Conservation (phyloP, 768 basidiomycete species). For the Lentinula aciculospora region DNA sequence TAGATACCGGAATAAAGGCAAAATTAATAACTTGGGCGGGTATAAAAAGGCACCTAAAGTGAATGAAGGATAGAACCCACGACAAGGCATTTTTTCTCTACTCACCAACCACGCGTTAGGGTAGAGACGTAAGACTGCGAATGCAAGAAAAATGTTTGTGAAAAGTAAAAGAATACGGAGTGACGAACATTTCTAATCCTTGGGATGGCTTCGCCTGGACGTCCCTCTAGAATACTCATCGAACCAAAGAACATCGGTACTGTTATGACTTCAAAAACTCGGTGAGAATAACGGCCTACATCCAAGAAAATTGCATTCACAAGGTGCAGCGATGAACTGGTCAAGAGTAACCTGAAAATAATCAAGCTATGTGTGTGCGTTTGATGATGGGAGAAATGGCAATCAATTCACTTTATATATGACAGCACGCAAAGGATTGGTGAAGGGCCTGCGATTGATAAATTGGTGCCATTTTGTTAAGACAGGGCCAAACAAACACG, state of each 20-base stretch:
- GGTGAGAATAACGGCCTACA: conserved; percentile 7
- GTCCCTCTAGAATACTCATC: conserved; percentile 80
- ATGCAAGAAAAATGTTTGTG: neutral
- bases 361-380: neutral
- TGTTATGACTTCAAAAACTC: conserved; percentile 18
- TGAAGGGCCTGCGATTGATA: conserved; percentile 44
- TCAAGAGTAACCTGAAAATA: conserved; percentile 19
- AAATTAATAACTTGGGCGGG: conserved; percentile 45
- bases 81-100: neutral
- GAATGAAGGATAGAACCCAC: neutral
- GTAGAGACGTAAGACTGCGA: conserved; percentile 39
- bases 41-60: conserved; percentile 37
- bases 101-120: conserved; percentile 46
- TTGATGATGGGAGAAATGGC: too few species aligned
- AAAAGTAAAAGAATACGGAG: neutral
- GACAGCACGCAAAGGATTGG: conserved; percentile 30
- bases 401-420: conserved; percentile 19
- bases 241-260: conserved; percentile 59
- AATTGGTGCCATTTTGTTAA: conserved; percentile 55
- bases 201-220: conserved; percentile 40
- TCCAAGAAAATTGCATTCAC: neutral
- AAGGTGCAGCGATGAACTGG: neutral
- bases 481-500: conserved; percentile 48
- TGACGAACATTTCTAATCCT: conserved; percentile 17
- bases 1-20: conserved; percentile 6